Base-by-base conservation (phyloP, 208 protist genomes). In the Wallacemonas collosoma region DNA sequence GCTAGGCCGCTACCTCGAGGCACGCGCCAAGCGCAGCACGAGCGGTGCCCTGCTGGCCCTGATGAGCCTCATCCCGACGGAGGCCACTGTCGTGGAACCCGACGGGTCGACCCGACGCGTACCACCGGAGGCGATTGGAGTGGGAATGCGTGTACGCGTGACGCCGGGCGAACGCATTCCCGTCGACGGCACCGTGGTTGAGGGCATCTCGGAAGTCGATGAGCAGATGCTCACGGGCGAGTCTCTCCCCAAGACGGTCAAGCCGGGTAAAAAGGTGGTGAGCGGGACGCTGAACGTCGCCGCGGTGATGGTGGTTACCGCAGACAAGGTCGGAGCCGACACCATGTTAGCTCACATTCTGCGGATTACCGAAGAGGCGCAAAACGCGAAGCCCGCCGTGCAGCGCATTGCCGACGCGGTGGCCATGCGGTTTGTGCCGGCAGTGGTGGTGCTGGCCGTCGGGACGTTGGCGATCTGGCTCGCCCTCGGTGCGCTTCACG, bases 211-310 rank as follows among this genome's bases (percentile, higher is more conserved):
- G 2, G 81, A 90, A 12, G 82, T 99, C 15, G 96, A 99, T 75
- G 97, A 99, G 82, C 83, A 95, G 58, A 90, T 99, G 88, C 66
- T 99, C 35, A 99, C 97, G 1, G 98, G 98, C 36, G 96, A 98
- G 86, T 93, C 82, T 3, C 26, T 98, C 43, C 89, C 91, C 45
- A 79, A 84, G 62, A 14, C 38, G 47, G 96, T 97, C 71, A 67
- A 70, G 17, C 77, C 72, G 2, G 89, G 86, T 1, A 68, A 79
- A 15, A 70, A 15, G 36, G 93, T 97, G 38, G 80, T 94, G 15
- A 89, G 93, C 48, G 93, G 93, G 40, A 94, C 90, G 14, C 80
- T 90, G 1, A 94, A 94, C 79, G 65, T 95, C 63, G 89, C 80
- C 40, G 85, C 77, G 26, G 79, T 82, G 26, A 72, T 94, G 15